phyloP scores from a whole-genome alignment of 1,284 basidiomycete genomes.

The Ceratobasidium sp. region DNA sequence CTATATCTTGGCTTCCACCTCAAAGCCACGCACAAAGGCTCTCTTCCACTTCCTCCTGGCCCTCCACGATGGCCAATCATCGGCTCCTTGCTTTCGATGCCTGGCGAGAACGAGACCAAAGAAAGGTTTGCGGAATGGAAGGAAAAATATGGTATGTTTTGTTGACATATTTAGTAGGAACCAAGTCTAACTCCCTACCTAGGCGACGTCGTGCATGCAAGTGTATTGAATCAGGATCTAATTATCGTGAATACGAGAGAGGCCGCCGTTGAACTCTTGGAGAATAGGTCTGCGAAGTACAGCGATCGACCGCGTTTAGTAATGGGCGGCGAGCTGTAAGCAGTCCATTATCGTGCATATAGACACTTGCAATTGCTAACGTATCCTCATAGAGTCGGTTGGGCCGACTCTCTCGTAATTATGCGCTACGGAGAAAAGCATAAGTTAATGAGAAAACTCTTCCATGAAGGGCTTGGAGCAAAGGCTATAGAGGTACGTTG shows the following conservation, averaged over 20 bases:
- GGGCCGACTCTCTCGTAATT: neutral
- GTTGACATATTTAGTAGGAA: neutral
- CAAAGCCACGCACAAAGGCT: neutral
- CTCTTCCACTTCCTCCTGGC: constrained; percentile 15
- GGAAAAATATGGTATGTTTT: neutral
- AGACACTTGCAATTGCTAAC: neutral
- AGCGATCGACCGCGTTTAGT: constrained; percentile 24
- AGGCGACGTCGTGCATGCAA: constrained; percentile 17
- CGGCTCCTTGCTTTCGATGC: neutral
- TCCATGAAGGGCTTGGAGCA: constrained; percentile 14
- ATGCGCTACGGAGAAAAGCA: constrained; percentile 8
- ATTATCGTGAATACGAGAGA: constrained; percentile 15
- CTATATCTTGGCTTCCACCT: neutral
- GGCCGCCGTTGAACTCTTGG: constrained; percentile 2
- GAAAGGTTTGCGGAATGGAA: neutral
- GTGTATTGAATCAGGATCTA: constrained; percentile 7
- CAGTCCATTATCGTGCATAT: neutral
- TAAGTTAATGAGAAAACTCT: neutral
- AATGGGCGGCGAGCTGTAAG: constrained; percentile 20
- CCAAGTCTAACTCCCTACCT: neutral
- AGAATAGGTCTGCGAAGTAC: constrained; percentile 4
- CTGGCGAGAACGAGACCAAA: neutral
- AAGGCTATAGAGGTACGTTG: constrained; percentile 21
- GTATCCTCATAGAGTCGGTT: constrained; percentile 12
- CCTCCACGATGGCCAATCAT: constrained; percentile 12